phyloP scores from a whole-genome alignment of 805 yeast species.

The Maudiozyma pseudohumilis region DNA sequence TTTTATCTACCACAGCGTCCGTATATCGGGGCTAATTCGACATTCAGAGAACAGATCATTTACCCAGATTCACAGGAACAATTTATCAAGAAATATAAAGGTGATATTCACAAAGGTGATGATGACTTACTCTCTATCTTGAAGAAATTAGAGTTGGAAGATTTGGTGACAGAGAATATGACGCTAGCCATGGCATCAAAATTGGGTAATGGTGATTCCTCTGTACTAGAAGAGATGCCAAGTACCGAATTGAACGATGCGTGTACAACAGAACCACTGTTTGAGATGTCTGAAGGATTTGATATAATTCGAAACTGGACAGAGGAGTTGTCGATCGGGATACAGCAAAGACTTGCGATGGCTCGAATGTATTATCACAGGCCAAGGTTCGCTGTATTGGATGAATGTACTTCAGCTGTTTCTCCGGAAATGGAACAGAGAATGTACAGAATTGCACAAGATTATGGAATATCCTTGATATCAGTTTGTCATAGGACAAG shows the following conservation, averaged over 20 bases:
- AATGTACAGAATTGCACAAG: conserved; percentile 77
- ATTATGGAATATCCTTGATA: conserved; percentile 66
- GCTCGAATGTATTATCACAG: conserved; percentile 84
- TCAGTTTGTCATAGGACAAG: conserved; percentile 92
- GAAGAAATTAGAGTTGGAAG: conserved; percentile 48
- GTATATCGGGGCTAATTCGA: conserved; percentile 54
- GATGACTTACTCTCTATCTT: conserved; percentile 44
- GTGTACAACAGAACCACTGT: not conserved
- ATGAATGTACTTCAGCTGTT: conserved; percentile 92
- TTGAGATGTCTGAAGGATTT: conserved; percentile 42
- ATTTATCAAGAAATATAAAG: conserved; percentile 32
- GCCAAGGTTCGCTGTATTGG: conserved; percentile 89
- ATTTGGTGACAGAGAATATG: conserved; percentile 40
- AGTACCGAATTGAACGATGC: not conserved
- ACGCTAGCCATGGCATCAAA: conserved; percentile 16
- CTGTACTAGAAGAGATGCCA: not conserved
- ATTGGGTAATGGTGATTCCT: not conserved
- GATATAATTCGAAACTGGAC: conserved; percentile 72
- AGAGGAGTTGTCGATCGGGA: conserved; percentile 81
- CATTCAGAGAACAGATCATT: conserved; percentile 78
- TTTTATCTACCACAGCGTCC: conserved; percentile 92
- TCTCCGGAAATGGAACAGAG: conserved; percentile 83
- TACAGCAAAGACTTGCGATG: conserved; percentile 88
- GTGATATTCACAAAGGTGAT: conserved; percentile 30
- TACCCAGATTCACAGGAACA: conserved; percentile 70